Evolutionary conservation across 1,139 yeast species (phyloP).

Genomic region (Yamadazyma friedrichii): DNA sequence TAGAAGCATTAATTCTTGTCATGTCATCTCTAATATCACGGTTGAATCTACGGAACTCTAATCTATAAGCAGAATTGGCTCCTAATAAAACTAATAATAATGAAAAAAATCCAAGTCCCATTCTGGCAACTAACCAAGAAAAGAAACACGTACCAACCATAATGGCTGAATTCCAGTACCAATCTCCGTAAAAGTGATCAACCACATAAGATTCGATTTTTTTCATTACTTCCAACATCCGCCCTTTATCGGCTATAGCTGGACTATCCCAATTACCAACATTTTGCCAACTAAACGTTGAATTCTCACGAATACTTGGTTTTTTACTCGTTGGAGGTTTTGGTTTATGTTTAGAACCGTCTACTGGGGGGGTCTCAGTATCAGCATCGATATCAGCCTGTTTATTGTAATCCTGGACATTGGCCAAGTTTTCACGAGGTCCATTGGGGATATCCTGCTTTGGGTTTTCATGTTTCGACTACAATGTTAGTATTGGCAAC

Average conservation of each 20-base stretch:
- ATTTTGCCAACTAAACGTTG: conserved; percentile 42
- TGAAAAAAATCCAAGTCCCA: conserved; percentile 59
- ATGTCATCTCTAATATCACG: conserved; percentile 73
- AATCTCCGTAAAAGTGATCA: conserved; percentile 69
- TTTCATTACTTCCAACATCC: conserved; percentile 25
- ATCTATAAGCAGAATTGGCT: conserved; percentile 64
- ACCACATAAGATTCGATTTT: conserved; percentile 56
- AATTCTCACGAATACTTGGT: conserved; percentile 26
- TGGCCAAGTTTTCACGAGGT: conserved; percentile 24
- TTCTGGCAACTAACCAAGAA: conserved; percentile 59
- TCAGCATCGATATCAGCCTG: conserved; percentile 14
- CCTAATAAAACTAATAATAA: conserved; percentile 57
- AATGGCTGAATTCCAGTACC: conserved; percentile 66
- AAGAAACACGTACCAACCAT: conserved; percentile 71
- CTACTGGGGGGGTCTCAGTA: conserved; percentile 21
- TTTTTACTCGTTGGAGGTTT: conserved; percentile 10
- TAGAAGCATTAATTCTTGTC: conserved; percentile 57
- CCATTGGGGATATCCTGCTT: conserved; percentile 14
- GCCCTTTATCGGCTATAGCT: conserved; percentile 23
- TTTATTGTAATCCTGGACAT: conserved; percentile 32
- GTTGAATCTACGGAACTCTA: conserved; percentile 72
- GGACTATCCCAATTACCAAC: conserved; percentile 42
- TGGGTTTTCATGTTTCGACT: too few species aligned
- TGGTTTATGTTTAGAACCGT: conserved; percentile 18
- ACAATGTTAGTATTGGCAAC: not conserved